A percentile compares a stretch with the other conserved stretches of the same genome.
phyloP scores from a whole-genome alignment of 257 asterid species.

The Nicotiana undulata region DNA sequence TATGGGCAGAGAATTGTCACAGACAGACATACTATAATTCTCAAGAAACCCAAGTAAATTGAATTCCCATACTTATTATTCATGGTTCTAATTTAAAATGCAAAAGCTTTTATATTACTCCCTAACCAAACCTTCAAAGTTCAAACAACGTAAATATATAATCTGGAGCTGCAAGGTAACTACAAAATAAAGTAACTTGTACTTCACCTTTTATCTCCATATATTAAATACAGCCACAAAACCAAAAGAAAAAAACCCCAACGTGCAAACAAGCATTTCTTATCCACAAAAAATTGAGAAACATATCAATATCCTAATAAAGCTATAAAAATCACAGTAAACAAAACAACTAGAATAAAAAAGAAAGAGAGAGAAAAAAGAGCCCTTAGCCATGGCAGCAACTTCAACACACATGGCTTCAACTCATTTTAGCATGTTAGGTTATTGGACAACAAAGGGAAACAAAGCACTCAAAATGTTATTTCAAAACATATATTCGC shows the following conservation, averaged over 20 bases:
- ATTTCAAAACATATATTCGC: too few species aligned
- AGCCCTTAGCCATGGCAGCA: slow-evolving; percentile 46
- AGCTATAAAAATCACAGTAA: neutral
- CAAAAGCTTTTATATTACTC: neutral
- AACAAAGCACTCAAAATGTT: slow-evolving; percentile 22
- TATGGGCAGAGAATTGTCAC: too few species aligned
- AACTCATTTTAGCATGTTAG: slow-evolving; percentile 45
- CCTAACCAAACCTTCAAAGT: neutral
- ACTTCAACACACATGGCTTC: slow-evolving; percentile 47
- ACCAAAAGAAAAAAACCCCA: neutral
- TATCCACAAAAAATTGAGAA: too few species aligned
- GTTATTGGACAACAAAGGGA: slow-evolving; percentile 21
- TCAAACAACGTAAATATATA: neutral
- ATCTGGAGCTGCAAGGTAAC: neutral
- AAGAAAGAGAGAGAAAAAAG: too few species aligned
- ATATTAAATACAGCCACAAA: neutral
- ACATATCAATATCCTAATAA: neutral
- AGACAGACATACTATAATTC: neutral
- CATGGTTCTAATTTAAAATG: too few species aligned
- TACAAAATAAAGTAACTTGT: neutral
- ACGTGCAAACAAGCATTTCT: neutral
- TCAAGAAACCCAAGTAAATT: neutral
- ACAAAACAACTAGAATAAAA: neutral
- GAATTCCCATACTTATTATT: too few species aligned
- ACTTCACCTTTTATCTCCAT: neutral